phyloP scores from a whole-genome alignment of 495 filamentous ascomycete species.

The Platismatia glauca region DNA sequence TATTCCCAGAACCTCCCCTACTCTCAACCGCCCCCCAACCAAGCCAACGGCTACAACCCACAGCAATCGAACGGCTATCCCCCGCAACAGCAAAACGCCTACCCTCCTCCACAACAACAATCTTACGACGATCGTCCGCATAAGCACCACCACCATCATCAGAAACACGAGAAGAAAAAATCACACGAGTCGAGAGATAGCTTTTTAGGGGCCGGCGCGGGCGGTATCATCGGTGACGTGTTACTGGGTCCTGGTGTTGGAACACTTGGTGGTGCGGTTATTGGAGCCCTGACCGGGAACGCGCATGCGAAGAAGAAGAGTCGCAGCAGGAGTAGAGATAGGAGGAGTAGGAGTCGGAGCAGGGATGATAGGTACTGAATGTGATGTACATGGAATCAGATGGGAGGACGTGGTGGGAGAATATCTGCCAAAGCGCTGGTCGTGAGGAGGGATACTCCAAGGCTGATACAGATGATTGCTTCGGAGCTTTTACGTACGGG shows the following conservation, averaged over 20 bases:
- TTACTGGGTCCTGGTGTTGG: conserved; percentile 23
- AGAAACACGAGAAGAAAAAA: neutral
- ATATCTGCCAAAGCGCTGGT: neutral
- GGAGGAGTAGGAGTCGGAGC: conserved; percentile 6
- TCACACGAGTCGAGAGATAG: conserved; percentile 12
- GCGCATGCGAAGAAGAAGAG: conserved; percentile 19
- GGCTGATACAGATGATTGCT: neutral
- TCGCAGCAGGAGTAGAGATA: conserved; percentile 15
- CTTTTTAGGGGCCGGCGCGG: conserved; percentile 23
- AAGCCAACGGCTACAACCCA: conserved; percentile 8
- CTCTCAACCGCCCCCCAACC: neutral
- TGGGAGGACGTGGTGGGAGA: neutral
- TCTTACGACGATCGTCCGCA: neutral
- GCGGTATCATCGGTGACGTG: conserved; percentile 22
- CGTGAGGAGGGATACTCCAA: neutral
- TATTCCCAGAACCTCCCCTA: too few relatives aligned
- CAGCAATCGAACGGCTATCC: conserved; percentile 5
- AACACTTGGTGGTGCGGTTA: conserved; percentile 20
- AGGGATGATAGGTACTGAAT: conserved; percentile 2
- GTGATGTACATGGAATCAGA: neutral
- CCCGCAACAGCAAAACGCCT: conserved; percentile 3
- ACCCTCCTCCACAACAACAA: neutral
- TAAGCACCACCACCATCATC: conserved; percentile 6
- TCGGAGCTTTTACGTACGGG: neutral
- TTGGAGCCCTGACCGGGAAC: conserved; percentile 23